A percentile compares a stretch with the other conserved stretches of the same genome.
Evolutionary conservation across 2,329 filamentous ascomycete species (phyloP).

Genomic region (Aspergillus sp.): DNA sequence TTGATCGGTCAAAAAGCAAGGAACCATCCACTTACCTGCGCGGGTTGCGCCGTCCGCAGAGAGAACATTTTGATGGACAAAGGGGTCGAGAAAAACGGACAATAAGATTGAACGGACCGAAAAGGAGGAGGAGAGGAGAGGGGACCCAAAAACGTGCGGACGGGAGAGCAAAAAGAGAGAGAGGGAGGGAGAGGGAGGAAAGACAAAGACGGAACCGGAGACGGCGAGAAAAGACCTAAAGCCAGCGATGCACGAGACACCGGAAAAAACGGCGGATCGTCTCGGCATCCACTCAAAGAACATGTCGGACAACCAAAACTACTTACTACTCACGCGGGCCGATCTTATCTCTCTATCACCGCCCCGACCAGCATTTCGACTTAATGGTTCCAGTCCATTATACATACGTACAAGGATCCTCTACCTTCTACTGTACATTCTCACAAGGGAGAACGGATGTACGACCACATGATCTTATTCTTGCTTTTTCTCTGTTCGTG

Average conservation of each 20-base stretch:
- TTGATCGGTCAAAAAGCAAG: neutral
- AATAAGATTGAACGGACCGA: constrained; percentile 19
- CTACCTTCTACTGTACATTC: neutral
- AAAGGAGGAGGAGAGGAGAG: constrained; percentile 13
- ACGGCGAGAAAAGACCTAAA: constrained; percentile 11
- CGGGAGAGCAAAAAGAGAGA: constrained; percentile 8
- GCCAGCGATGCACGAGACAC: constrained; percentile 18
- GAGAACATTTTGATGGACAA: constrained; percentile 42
- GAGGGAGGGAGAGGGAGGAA: constrained; percentile 8
- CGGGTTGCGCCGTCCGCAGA: constrained; percentile 42
- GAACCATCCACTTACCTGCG: constrained; percentile 38
- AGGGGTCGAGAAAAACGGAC: constrained; percentile 14
- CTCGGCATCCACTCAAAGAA: constrained; percentile 30
- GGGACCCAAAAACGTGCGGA: constrained; percentile 1
- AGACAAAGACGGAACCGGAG: constrained; percentile 11
- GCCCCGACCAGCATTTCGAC: neutral
- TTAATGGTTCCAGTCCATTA: neutral
- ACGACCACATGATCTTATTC: no score
- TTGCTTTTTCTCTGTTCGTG: neutral
- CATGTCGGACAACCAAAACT: neutral
- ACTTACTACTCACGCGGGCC: constrained; percentile 14
- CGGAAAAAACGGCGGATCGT: constrained; percentile 41
- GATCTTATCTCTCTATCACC: constrained; percentile 24
- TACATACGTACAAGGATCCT: neutral
- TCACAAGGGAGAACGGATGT: no score